Evolutionary conservation across 257 asterid genomes (phyloP).

Genomic region (Solanum phureja): DNA sequence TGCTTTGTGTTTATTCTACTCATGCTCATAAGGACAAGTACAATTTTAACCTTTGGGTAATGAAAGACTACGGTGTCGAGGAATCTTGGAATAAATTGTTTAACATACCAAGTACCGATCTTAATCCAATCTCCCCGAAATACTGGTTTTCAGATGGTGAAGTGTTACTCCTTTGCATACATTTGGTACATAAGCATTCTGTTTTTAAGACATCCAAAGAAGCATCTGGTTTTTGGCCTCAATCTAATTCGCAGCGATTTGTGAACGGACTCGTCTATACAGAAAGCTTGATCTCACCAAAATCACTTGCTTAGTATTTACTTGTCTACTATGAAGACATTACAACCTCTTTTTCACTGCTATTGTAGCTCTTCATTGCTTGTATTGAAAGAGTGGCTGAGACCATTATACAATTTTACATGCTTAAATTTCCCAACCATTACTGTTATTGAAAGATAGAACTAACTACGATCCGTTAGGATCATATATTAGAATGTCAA

Average conservation of each 20-base stretch:
- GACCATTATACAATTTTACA: background rate
- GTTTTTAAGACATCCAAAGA: background rate
- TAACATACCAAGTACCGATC: too few relatives aligned
- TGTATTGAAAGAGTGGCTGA: too few relatives aligned
- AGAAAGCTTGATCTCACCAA: background rate
- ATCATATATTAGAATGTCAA: background rate
- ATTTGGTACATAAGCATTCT: background rate
- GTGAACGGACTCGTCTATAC: background rate
- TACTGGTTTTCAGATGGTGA: too few relatives aligned
- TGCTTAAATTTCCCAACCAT: background rate
- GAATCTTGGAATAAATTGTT: too few relatives aligned
- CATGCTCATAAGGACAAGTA: background rate
- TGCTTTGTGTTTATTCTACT: background rate
- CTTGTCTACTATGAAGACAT: background rate
- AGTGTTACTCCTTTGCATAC: background rate
- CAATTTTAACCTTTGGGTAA: background rate
- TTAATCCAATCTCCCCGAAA: too few relatives aligned
- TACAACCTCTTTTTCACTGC: too few relatives aligned
- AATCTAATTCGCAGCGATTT: background rate
- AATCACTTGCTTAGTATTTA: background rate
- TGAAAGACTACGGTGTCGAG: background rate
- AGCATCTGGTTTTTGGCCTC: background rate
- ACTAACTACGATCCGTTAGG: background rate
- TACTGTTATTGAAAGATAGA: background rate
- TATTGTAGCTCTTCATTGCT: too few relatives aligned